Percentiles rank a stretch among this genome's conserved stretches.
phyloP scores from a whole-genome alignment of 2,329 filamentous ascomycete genomes.

The Gnomoniopsis smithogilvyi region DNA sequence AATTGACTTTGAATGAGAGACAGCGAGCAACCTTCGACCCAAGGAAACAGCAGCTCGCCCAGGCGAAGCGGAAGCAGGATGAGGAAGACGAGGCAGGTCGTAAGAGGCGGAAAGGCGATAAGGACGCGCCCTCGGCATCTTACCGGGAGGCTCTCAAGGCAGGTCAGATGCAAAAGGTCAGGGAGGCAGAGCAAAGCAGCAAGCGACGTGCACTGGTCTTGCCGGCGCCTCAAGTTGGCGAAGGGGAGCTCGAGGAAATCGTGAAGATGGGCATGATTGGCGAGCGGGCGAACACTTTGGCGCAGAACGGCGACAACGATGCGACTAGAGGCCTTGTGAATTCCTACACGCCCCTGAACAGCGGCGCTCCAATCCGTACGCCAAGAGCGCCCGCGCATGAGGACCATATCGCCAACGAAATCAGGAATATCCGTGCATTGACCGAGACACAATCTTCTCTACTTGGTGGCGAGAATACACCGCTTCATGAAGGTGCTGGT shows the following conservation, averaged over 20 bases:
- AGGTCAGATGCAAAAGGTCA: constrained; percentile 88
- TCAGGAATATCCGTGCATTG: constrained; percentile 85
- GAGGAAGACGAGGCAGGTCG: constrained; percentile 76
- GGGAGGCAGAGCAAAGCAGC: constrained; percentile 95
- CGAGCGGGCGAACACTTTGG: constrained; percentile 75
- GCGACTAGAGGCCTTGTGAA: constrained; percentile 82
- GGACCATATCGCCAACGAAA: constrained; percentile 94
- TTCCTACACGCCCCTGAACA: constrained; percentile 79
- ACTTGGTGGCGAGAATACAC: constrained; percentile 90
- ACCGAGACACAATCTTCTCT: constrained; percentile 93
- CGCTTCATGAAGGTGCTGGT: constrained; percentile 73
- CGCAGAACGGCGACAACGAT: constrained; percentile 76
- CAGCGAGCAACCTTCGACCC: constrained; percentile 87
- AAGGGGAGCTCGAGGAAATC: constrained; percentile 92
- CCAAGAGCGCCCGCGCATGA: constrained; percentile 89
- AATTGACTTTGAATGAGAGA: constrained; percentile 75
- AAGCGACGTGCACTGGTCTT: constrained; percentile 82
- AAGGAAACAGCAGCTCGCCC: constrained; percentile 79
- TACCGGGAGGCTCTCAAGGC: constrained; percentile 88
- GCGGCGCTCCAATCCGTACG: constrained; percentile 83
- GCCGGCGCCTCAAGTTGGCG: constrained; percentile 86
- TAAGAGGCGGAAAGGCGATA: constrained; percentile 87
- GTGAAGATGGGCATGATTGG: constrained; percentile 98
- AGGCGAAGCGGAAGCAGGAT: constrained; percentile 90
- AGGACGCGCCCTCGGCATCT: constrained; percentile 72